phyloP scores from a whole-genome alignment of 2,329 filamentous ascomycete species.

The Fusarium nanum region DNA sequence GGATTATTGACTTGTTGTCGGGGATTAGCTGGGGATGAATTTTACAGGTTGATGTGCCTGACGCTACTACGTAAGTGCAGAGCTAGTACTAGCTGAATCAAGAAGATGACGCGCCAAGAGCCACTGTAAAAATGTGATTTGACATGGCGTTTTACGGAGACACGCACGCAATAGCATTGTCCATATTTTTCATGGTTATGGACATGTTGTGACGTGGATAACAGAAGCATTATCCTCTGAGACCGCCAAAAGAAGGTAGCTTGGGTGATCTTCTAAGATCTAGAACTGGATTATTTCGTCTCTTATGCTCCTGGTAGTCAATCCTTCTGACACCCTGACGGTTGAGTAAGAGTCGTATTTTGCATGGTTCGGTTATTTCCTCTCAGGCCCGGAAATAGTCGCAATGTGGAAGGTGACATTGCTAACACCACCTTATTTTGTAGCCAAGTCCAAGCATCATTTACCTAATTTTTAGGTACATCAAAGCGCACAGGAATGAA shows the following conservation, averaged over 20 bases:
- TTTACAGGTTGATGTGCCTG: slow-evolving; percentile 1
- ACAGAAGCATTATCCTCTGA: neutral
- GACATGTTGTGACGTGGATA: neutral
- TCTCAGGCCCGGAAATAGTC: neutral
- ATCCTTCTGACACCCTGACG: neutral
- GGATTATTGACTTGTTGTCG: neutral
- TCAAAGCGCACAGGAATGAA: neutral
- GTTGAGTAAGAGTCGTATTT: neutral
- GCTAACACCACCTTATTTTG: neutral
- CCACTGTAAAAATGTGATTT: neutral
- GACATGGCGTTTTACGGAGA: neutral
- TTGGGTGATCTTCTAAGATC: too few relatives aligned
- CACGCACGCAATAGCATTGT: neutral
- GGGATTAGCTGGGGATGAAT: slow-evolving; percentile 2
- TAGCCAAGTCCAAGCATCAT: neutral
- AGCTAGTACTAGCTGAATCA: neutral
- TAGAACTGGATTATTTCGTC: neutral
- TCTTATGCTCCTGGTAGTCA: neutral
- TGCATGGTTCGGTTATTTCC: neutral
- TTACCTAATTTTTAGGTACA: neutral
- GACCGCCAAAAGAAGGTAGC: neutral
- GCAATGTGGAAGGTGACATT: neutral
- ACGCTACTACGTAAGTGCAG: neutral
- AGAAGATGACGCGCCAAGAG: slow-evolving; percentile 17
- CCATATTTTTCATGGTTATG: neutral